phyloP scores from a whole-genome alignment of 768 basidiomycete species.

The Lactarius evosmus region DNA sequence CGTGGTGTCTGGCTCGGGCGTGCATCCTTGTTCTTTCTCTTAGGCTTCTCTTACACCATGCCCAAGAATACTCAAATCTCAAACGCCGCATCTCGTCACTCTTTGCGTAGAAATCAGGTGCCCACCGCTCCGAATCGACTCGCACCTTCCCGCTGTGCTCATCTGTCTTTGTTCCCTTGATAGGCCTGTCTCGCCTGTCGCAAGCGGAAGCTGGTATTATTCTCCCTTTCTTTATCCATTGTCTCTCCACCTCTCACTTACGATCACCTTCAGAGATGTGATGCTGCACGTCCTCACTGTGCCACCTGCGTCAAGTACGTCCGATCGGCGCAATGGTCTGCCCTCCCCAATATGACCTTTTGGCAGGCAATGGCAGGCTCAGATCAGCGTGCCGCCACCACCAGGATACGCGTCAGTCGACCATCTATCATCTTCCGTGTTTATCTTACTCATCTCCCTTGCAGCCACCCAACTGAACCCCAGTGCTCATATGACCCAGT shows the following conservation, averaged over 20 bases:
- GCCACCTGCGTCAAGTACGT: constrained; percentile 79
- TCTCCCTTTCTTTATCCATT: not conserved
- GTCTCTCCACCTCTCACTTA: constrained; percentile 15
- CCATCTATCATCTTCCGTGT: constrained; percentile 12
- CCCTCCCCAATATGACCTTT: constrained; percentile 23
- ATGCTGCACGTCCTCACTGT: constrained; percentile 83
- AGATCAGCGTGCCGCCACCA: constrained; percentile 81
- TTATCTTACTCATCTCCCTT: constrained; percentile 22
- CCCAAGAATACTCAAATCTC: constrained; percentile 56
- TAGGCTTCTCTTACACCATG: constrained; percentile 41
- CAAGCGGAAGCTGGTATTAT: constrained; percentile 73
- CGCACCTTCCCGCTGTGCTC: constrained; percentile 4
- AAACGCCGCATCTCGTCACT: constrained; percentile 43
- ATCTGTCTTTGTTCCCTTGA: constrained; percentile 20
- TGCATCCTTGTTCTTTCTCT: constrained; percentile 8
- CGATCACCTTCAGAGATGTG: constrained; percentile 64
- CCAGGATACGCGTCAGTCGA: constrained; percentile 73
- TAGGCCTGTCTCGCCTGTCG: constrained; percentile 82
- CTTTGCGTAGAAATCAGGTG: constrained; percentile 79
- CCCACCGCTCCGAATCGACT: constrained; percentile 3
- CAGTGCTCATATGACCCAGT: constrained; percentile 85
- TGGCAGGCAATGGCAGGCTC: constrained; percentile 71
- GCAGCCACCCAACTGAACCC: constrained; percentile 79
- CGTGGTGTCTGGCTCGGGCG: not conserved
- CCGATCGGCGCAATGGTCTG: not conserved